phyloP scores from a whole-genome alignment of 148 eudicot genomes.

The Vaccinium vitisidaea region DNA sequence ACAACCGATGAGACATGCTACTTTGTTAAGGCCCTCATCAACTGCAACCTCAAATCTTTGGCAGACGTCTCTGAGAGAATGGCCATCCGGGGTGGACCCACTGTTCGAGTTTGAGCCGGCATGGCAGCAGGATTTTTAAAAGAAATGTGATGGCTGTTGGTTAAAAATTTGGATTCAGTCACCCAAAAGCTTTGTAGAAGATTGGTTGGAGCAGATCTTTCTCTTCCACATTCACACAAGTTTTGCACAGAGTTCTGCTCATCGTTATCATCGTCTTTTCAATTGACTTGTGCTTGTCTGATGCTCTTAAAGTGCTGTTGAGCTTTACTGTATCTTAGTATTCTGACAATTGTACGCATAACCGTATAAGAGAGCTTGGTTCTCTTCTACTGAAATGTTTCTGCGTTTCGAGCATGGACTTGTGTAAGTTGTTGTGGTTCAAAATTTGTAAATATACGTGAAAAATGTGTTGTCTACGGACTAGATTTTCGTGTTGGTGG shows the following conservation, averaged over 20 bases:
- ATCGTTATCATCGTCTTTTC: not conserved
- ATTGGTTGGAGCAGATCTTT: constrained; percentile 5
- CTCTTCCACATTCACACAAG: constrained; percentile 1
- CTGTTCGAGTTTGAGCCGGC: not conserved
- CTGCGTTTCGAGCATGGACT: not conserved
- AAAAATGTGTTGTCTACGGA: not conserved
- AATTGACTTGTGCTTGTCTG: no score
- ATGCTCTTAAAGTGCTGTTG: not conserved
- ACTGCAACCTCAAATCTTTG: constrained; percentile 70
- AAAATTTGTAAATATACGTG: constrained; percentile 4
- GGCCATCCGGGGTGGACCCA: constrained; percentile 30
- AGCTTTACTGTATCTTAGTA: not conserved
- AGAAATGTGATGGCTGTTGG: not conserved
- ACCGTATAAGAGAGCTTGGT: not conserved
- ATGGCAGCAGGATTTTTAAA: not conserved
- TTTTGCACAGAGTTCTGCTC: constrained; percentile 17
- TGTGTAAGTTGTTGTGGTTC: no score
- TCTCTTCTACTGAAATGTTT: constrained; percentile 2
- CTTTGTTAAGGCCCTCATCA: constrained; percentile 65
- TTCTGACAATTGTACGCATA: not conserved
- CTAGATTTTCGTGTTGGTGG: not conserved
- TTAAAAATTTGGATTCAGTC: not conserved
- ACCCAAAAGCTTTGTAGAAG: constrained; percentile 8
- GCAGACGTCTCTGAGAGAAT: constrained; percentile 72
- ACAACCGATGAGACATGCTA: constrained; percentile 67